Evolutionary conservation across 371 early-diverging fungal species (phyloP).

Genomic region (Mucor circinelloides): DNA sequence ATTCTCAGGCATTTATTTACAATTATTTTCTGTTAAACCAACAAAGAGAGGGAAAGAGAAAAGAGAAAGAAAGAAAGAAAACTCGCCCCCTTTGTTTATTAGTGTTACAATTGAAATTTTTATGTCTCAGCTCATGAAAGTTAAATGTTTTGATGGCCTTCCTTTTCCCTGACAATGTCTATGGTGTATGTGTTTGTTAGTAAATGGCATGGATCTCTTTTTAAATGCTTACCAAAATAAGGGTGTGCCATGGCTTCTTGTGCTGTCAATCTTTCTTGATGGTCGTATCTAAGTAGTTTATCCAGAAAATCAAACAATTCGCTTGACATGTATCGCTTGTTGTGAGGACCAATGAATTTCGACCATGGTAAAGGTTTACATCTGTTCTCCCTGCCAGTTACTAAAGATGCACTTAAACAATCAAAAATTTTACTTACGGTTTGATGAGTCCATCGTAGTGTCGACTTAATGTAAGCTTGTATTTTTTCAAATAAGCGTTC

Average conservation of each 20-base stretch:
- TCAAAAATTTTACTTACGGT: neutral
- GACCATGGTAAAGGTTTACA: slow-evolving; percentile 93
- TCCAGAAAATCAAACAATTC: slow-evolving; percentile 96
- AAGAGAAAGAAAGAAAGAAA: neutral
- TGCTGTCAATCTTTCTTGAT: slow-evolving; percentile 95
- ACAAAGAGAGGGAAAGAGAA: neutral
- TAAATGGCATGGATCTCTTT: neutral
- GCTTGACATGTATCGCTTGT: slow-evolving; percentile 86
- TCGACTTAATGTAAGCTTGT: slow-evolving; percentile 76
- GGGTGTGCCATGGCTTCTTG: slow-evolving; percentile 95
- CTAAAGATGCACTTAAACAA: neutral
- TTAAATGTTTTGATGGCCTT: neutral
- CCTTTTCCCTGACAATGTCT: neutral
- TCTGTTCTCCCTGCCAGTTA: neutral
- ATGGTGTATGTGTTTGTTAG: neutral
- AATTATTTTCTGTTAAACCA: neutral
- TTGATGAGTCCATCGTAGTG: slow-evolving; percentile 14
- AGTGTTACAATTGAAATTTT: neutral
- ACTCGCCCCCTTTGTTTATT: neutral
- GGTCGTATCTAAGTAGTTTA: slow-evolving; percentile 94
- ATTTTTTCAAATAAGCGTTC: slow-evolving; percentile 90
- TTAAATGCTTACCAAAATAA: slow-evolving; percentile 73
- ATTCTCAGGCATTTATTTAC: neutral
- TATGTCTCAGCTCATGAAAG: neutral
- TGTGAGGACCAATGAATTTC: slow-evolving; percentile 86